A percentile compares a stretch with the other conserved stretches of the same genome.
Conservation (phyloP, 306 rosid genomes). For the Prunus padus region DNA sequence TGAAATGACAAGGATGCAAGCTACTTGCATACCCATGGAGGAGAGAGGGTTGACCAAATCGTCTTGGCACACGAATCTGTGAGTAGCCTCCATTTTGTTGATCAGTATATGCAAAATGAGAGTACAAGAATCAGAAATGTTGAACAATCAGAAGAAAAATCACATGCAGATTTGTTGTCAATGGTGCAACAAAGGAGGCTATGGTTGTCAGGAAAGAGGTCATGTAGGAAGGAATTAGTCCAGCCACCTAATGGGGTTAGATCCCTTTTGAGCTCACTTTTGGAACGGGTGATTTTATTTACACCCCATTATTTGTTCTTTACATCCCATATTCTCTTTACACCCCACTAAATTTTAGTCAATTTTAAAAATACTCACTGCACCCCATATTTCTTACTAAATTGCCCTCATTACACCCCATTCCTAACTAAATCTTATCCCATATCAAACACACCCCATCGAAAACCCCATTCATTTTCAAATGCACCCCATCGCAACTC, state of each 20-base stretch:
- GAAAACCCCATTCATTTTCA: no score
- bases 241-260: slow-evolving; percentile 16
- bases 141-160: neutral
- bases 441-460: no score
- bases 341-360: no score
- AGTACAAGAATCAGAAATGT: neutral
- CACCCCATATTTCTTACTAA: no score
- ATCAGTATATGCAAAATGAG: neutral
- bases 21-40: slow-evolving; percentile 84
- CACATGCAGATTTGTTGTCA: neutral
- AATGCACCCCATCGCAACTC: no score
- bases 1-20: slow-evolving; percentile 87
- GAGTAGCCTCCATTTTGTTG: slow-evolving; percentile 71
- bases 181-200: neutral
- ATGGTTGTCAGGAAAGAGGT: neutral
- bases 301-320: no score
- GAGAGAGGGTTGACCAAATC: slow-evolving; percentile 69
- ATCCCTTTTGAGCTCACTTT: slow-evolving; percentile 44
- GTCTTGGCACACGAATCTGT: slow-evolving; percentile 53
- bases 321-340: no score
- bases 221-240: slow-evolving; percentile 2
- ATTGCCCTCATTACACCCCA: no score
- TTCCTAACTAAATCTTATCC: no score
- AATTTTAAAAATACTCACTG: no score
- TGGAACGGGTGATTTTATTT: no score